These are phyloP conservation scores for Macaranga tanarius DNA, from an alignment of 441 rosid genomes.

Conservation along the genomic window DNA sequence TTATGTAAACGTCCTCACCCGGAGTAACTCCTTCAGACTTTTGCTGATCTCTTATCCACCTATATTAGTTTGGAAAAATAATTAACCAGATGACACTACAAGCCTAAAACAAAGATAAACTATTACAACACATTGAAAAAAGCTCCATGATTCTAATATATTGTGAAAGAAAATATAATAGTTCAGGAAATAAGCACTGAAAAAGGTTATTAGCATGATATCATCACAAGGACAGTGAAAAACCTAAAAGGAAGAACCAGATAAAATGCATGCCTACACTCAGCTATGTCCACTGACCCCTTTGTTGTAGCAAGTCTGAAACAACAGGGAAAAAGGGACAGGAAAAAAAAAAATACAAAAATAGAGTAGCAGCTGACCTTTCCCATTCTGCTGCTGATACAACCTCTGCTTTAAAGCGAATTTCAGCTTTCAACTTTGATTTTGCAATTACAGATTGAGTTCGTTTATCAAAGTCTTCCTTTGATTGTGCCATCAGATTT, in stretches of 20 bases:
- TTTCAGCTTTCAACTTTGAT: conserved; percentile 86
- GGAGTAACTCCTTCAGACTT: conserved; percentile 84
- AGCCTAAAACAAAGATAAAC: conserved; percentile 4
- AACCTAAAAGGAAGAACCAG: not conserved
- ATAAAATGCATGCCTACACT: conserved; percentile 1
- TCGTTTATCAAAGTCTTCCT: conserved; percentile 88
- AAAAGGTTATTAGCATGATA: not conserved
- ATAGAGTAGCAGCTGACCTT: conserved; percentile 51
- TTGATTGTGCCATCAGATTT: conserved; percentile 26
- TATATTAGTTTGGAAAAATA: conserved; percentile 30
- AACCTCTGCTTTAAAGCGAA: conserved; percentile 71
- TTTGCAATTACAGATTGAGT: conserved; percentile 72
- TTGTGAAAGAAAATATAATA: not conserved
- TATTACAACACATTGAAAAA: not conserved
- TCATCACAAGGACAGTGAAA: not conserved
- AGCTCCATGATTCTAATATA: not conserved
- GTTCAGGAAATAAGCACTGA: not conserved
- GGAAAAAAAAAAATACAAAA: not conserved
- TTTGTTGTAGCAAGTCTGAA: not conserved
- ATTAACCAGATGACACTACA: conserved; percentile 7
- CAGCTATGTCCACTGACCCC: not conserved
- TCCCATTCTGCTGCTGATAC: conserved; percentile 87
- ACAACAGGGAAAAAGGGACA: not conserved
- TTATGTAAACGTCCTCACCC: conserved; percentile 82
- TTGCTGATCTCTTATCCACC: conserved; percentile 94